Evolutionary conservation across 768 basidiomycete genomes (phyloP).

Genomic region (Tylopilus sp.): DNA sequence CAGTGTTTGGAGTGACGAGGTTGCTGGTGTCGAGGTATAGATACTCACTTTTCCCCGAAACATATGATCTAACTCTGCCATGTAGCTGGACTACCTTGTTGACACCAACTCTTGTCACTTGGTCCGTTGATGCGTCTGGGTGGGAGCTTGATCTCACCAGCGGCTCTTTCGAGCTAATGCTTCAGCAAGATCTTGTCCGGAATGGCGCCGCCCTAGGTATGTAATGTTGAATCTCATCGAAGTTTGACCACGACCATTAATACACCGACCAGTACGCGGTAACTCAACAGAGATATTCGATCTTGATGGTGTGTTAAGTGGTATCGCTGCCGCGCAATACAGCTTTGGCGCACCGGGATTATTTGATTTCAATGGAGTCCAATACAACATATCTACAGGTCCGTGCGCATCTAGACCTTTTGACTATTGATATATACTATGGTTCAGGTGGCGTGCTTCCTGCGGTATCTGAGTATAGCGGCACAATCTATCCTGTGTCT

Average conservation of each 20-base stretch:
- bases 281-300: not conserved
- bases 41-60: too few relatives aligned
- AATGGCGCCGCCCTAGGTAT: conserved; percentile 1
- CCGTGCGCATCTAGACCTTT: not conserved
- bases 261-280: not conserved
- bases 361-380: conserved; percentile 14
- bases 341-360: conserved; percentile 6
- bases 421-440: not conserved
- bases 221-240: not conserved
- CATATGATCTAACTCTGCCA: too few relatives aligned
- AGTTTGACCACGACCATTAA: not conserved
- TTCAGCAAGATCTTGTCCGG: not conserved
- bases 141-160: conserved; percentile 7
- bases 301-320: not conserved
- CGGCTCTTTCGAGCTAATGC: not conserved
- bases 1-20: conserved; percentile 5
- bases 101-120: not conserved
- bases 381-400: conserved; percentile 18
- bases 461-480: not conserved
- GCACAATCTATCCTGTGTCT: not conserved
- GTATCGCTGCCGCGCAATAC: conserved; percentile 9
- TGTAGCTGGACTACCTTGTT: not conserved
- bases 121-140: not conserved
- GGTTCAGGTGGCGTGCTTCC: conserved; percentile 11
- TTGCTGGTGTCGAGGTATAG: conserved; percentile 16